Evolutionary conservation across 2,329 filamentous ascomycete species (phyloP).

Genomic region (Nemania bipapillata): DNA sequence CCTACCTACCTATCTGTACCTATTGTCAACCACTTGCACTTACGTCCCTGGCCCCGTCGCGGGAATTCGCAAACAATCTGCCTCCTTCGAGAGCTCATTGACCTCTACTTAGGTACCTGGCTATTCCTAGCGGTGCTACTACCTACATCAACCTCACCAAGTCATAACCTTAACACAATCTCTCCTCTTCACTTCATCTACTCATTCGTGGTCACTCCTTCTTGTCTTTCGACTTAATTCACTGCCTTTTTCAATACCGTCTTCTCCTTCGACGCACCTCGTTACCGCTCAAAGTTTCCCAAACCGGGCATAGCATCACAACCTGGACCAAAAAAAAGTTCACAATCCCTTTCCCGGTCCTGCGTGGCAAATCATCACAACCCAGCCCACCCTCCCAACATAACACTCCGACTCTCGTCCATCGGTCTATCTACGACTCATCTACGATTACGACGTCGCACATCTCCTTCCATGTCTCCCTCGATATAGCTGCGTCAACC

Average conservation of each 20-base stretch:
- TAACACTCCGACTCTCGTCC: not conserved
- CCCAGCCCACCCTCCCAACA: conserved; percentile 6
- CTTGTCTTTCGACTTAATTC: conserved; percentile 15
- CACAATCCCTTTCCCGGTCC: not conserved
- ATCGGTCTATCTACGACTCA: conserved; percentile 25
- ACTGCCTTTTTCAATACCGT: conserved; percentile 7
- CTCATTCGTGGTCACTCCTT: conserved; percentile 18
- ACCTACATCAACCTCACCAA: conserved; percentile 9
- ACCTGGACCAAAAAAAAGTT: conserved; percentile 23
- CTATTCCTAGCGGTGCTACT: conserved; percentile 8
- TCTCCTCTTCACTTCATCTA: not conserved
- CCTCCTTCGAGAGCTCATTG: conserved; percentile 34
- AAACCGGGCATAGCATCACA: conserved; percentile 18
- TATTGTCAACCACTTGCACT: conserved; percentile 8
- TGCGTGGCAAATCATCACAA: conserved; percentile 23
- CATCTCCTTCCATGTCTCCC: conserved; percentile 46
- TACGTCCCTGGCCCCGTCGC: conserved; percentile 32
- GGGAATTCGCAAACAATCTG: conserved; percentile 38
- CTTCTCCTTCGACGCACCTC: conserved; percentile 14
- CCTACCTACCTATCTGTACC: not conserved
- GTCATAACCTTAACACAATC: not conserved
- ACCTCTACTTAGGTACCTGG: conserved; percentile 18
- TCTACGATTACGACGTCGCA: conserved; percentile 19
- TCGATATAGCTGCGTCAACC: conserved; percentile 40
- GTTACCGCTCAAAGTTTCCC: not conserved